Conservation (phyloP, 2,329 filamentous ascomycete species). For the Ophiocordyceps camponoti-leonardi region DNA sequence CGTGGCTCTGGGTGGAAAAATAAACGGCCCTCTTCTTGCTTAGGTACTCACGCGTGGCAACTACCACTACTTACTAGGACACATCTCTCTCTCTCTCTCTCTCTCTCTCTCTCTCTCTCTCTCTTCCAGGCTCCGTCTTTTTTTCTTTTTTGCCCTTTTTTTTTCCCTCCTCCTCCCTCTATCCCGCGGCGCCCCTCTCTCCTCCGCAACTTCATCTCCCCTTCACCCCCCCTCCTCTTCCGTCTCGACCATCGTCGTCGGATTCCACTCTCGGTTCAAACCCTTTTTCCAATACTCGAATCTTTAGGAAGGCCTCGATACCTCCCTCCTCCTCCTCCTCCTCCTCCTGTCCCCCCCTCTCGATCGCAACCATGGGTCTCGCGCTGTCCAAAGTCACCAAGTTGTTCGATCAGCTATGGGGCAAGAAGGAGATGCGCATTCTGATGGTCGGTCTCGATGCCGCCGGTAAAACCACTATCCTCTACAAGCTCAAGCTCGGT, state of each 20-base stretch:
- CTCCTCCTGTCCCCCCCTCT: too few relatives aligned
- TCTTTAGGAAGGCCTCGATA: slow-evolving; percentile 10
- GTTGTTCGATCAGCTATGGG: slow-evolving; percentile 90
- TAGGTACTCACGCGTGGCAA: slow-evolving; percentile 12
- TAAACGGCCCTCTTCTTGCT: slow-evolving; percentile 4
- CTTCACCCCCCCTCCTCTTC: neutral
- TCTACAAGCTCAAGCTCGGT: slow-evolving; percentile 99
- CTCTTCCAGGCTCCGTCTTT: neutral
- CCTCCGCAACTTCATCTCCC: neutral
- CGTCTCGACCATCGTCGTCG: slow-evolving; percentile 5
- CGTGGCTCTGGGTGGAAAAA: slow-evolving; percentile 6
- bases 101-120: slow-evolving; percentile 3
- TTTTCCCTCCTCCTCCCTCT: slow-evolving; percentile 1
- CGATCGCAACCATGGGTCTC: slow-evolving; percentile 80
- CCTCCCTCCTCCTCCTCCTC: too few relatives aligned
- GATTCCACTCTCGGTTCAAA: slow-evolving; percentile 2
- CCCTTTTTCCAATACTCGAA: slow-evolving; percentile 2
- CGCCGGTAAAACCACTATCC: slow-evolving; percentile 98
- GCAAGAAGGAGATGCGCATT: slow-evolving; percentile 99
- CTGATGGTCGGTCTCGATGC: slow-evolving; percentile 99
- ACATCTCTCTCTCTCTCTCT: slow-evolving; percentile 2
- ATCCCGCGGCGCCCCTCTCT: slow-evolving; percentile 6
- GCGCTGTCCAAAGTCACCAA: slow-evolving; percentile 95
- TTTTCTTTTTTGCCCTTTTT: neutral
- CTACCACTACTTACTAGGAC: slow-evolving; percentile 8